Base-by-base conservation (phyloP, 2,329 filamentous ascomycete genomes). In the Ophiocordyceps sinensis region DNA sequence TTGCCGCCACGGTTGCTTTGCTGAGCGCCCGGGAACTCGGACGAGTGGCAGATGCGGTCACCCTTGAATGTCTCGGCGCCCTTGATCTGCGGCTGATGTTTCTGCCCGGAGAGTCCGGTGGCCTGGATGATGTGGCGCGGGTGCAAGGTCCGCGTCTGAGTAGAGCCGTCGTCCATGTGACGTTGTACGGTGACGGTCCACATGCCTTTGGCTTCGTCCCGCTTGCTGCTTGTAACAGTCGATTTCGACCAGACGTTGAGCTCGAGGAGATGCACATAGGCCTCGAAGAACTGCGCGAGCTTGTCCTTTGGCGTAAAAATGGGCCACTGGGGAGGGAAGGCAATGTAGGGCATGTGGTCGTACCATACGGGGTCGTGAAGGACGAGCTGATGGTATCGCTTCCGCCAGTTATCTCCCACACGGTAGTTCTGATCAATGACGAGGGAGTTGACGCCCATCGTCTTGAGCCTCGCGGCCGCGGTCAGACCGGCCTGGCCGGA, bases 291-390 rank as follows among this genome's bases (percentile, higher is more conserved):
- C 36, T 82, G 75, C 1, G 67, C 80, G 0, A 83, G 62, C 51
- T 84, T 84, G 55, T 84, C 79, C 52, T 83, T 84, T 5, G 79
- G 77, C 0, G 78, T 82, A 54, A 81, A 85, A 14, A 80, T 62
- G 4, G 79, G 79, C 79, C 79, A 85, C 40, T 69, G 68, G 0
- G 67, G 52, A 0, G 79, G 80, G 52, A 83, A 85, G 0, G 62
- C 60, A 4, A 85, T 49, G 53, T 81, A 84, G 0, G 79, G 75
- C 62, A 82, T 61, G 50, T 77, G 71, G 41, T 73, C 68, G 43
- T 67, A 73, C 63, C 66, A 78, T 2, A 82, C 73, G 0, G 78
- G 77, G 48, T 83, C 79, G 48, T 85, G 79, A 0, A 80, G 70
- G 1, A 82, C 77, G 0, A 84, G 69, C 44, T 79, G 73, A 46